phyloP scores from a whole-genome alignment of 2,329 filamentous ascomycete genomes.

The Phialophora expanda region DNA sequence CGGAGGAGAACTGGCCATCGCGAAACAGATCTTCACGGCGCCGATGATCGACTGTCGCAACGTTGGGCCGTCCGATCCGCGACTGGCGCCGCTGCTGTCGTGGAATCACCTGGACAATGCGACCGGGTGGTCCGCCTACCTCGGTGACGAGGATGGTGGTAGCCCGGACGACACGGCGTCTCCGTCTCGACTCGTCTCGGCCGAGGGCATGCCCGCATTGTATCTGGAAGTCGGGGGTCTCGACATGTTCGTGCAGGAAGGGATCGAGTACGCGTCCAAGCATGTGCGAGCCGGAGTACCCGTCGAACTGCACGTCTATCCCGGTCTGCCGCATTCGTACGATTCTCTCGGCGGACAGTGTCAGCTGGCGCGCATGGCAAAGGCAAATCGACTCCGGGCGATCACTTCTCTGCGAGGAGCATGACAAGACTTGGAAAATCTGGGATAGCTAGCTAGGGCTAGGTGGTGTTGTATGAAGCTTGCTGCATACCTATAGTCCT shows the following conservation, averaged over 20 bases:
- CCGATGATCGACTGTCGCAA: constrained; percentile 57
- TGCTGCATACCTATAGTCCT: not conserved
- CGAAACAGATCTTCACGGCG: constrained; percentile 53
- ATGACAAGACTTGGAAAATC: not conserved
- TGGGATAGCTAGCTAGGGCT: not conserved
- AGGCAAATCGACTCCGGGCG: constrained; percentile 32
- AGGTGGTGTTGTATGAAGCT: not conserved
- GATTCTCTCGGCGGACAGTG: constrained; percentile 41
- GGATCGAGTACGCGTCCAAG: constrained; percentile 48
- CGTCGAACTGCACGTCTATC: constrained; percentile 53
- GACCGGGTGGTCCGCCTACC: constrained; percentile 51
- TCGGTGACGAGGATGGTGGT: constrained; percentile 44
- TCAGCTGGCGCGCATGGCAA: constrained; percentile 24
- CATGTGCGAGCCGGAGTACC: constrained; percentile 52
- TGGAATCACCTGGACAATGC: constrained; percentile 50
- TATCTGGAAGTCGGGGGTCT: constrained; percentile 54
- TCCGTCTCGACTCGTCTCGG: constrained; percentile 46
- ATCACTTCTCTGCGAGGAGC: not conserved
- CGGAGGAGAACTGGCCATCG: constrained; percentile 42
- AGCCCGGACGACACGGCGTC: constrained; percentile 46
- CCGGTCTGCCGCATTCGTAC: constrained; percentile 51
- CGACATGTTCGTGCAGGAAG: constrained; percentile 53
- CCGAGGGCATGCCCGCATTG: constrained; percentile 50
- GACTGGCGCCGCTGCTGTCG: constrained; percentile 44
- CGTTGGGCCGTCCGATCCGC: constrained; percentile 41